phyloP scores from a whole-genome alignment of 768 basidiomycete genomes.

The Rhodotorula taiwanensis region DNA sequence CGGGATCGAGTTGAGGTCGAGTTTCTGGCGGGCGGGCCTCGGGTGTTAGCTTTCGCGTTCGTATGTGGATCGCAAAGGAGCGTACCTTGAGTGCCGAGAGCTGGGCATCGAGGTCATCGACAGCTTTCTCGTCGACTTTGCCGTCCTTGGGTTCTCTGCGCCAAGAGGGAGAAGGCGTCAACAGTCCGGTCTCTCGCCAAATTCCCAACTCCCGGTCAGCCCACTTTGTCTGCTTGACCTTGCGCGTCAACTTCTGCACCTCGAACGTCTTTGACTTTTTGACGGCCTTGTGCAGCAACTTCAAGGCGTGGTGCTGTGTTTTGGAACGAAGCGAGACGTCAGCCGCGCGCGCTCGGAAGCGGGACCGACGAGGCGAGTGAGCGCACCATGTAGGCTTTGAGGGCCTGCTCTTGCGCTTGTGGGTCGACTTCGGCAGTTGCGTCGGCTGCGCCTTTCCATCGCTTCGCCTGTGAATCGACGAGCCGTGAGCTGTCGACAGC shows the following conservation, averaged over 20 bases:
- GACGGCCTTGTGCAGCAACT: conserved; percentile 26
- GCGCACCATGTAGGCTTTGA: conserved; percentile 14
- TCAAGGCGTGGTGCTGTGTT: conserved; percentile 31
- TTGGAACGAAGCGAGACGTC: not conserved
- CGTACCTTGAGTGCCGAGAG: conserved; percentile 30
- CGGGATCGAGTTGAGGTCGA: conserved; percentile 24
- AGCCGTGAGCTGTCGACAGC: not conserved
- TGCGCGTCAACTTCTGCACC: conserved; percentile 39
- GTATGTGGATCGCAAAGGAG: not conserved
- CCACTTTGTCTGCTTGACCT: conserved; percentile 33
- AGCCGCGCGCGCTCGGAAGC: not conserved
- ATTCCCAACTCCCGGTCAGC: not conserved
- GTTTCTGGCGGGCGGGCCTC: not conserved
- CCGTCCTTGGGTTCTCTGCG: conserved; percentile 32
- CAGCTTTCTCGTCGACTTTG: conserved; percentile 4
- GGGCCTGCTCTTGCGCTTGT: conserved; percentile 10
- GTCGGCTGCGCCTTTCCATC: conserved; percentile 14
- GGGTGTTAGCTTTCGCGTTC: not conserved
- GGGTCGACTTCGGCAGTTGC: not conserved
- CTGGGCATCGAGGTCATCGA: conserved; percentile 33
- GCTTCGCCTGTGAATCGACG: too few relatives aligned
- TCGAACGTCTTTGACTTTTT: conserved; percentile 40
- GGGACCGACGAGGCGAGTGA: not conserved
- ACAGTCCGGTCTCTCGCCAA: too few relatives aligned
- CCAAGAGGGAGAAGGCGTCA: not conserved